These are phyloP conservation scores for Aspergillus homomorphus DNA, from an alignment of 495 filamentous ascomycete genomes.

Conservation along the genomic window DNA sequence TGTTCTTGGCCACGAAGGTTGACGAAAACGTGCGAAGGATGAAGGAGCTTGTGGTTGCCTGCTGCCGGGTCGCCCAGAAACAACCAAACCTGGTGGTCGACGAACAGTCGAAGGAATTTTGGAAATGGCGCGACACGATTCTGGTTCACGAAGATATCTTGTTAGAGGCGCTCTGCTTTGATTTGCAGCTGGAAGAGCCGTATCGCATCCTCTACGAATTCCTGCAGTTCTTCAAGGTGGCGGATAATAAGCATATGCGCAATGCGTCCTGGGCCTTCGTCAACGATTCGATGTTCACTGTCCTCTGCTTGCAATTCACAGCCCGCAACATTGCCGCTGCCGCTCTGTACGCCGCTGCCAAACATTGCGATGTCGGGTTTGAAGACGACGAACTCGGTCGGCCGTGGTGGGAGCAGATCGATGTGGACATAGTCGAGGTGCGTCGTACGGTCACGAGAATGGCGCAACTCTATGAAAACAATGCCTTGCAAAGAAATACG, in stretches of 20 bases:
- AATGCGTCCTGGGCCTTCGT: slow-evolving; percentile 89
- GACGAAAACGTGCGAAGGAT: slow-evolving; percentile 95
- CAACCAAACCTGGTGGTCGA: slow-evolving; percentile 81
- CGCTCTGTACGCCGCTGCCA: slow-evolving; percentile 79
- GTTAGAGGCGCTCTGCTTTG: slow-evolving; percentile 90
- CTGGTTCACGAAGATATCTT: slow-evolving; percentile 86
- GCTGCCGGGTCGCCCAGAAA: slow-evolving; percentile 92
- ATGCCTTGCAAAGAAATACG: slow-evolving; percentile 50
- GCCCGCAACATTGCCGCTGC: slow-evolving; percentile 78
- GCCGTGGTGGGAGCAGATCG: slow-evolving; percentile 81
- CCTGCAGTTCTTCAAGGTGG: slow-evolving; percentile 62
- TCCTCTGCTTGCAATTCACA: slow-evolving; percentile 77
- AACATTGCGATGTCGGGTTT: slow-evolving; percentile 64
- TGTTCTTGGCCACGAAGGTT: slow-evolving; percentile 94
- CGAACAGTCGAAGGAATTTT: slow-evolving; percentile 94
- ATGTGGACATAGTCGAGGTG: slow-evolving; percentile 60
- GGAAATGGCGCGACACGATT: slow-evolving; percentile 93
- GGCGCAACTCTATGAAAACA: slow-evolving; percentile 70
- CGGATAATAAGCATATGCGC: slow-evolving; percentile 71
- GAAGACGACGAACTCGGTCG: slow-evolving; percentile 68
- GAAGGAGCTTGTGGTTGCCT: slow-evolving; percentile 85
- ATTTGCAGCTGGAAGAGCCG: slow-evolving; percentile 81
- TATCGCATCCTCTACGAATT: slow-evolving; percentile 78
- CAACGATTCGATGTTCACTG: slow-evolving; percentile 81
- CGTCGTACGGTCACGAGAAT: slow-evolving; percentile 65